Percentiles rank a stretch among this genome's conserved stretches.
phyloP scores from a whole-genome alignment of 306 rosid genomes.

The Argentina anserina region DNA sequence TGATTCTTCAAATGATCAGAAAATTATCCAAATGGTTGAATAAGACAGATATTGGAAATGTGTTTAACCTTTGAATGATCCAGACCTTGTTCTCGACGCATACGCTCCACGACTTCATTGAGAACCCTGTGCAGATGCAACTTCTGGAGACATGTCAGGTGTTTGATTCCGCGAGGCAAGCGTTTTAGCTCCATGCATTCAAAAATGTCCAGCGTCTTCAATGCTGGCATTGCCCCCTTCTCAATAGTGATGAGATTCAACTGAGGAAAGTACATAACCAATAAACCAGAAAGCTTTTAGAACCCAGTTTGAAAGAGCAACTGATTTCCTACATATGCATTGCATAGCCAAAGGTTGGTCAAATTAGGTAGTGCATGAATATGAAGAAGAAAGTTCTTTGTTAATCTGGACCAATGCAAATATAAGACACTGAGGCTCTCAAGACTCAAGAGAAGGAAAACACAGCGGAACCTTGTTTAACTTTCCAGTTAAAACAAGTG shows the following conservation, averaged over 20 bases:
- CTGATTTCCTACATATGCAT: neutral
- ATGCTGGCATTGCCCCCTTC: neutral
- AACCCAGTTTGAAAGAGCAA: slow-evolving; percentile 9
- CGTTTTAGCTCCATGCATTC: slow-evolving; percentile 7
- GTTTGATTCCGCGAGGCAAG: slow-evolving; percentile 10
- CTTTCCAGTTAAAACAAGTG: slow-evolving; percentile 9
- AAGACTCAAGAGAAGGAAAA: slow-evolving; percentile 10
- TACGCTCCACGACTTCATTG: neutral
- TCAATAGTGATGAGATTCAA: slow-evolving; percentile 5
- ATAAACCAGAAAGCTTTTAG: neutral
- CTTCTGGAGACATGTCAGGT: slow-evolving; percentile 4
- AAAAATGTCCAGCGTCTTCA: neutral
- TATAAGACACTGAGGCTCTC: neutral
- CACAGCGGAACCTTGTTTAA: slow-evolving; percentile 13
- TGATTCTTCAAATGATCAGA: too few relatives aligned
- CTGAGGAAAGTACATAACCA: neutral
- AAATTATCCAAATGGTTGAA: neutral
- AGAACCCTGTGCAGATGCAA: slow-evolving; percentile 6
- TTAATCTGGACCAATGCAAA: slow-evolving; percentile 14
- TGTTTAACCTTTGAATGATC: neutral
- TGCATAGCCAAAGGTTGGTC: neutral
- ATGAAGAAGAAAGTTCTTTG: neutral
- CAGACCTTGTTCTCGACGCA: neutral
- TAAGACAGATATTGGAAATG: slow-evolving; percentile 2
- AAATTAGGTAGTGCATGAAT: slow-evolving; percentile 3